These are phyloP conservation scores for Diaporthe longicolla DNA, from an alignment of 2,329 filamentous ascomycete species.

Conservation along the genomic window DNA sequence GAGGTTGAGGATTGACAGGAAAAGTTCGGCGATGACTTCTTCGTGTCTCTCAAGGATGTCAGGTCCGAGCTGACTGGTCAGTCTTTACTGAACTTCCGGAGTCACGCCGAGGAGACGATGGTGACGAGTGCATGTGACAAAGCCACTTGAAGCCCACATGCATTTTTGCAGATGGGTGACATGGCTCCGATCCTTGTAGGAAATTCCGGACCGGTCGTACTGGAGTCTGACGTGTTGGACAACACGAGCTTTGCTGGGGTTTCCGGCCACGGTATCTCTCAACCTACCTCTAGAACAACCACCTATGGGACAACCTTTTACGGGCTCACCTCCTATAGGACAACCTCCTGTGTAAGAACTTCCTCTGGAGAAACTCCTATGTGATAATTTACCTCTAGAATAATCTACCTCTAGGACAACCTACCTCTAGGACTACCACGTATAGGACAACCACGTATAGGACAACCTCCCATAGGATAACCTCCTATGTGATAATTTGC, in stretches of 20 bases:
- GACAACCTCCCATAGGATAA: no score
- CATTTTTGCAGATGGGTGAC: not conserved
- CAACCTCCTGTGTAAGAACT: no score
- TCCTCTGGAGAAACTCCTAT: no score
- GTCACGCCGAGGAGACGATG: not conserved
- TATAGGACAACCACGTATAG: no score
- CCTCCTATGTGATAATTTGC: no score
- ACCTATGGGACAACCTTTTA: no score
- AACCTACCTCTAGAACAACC: no score
- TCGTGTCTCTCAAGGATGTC: not conserved
- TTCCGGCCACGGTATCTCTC: no score
- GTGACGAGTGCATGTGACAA: not conserved
- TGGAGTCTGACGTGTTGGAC: not conserved
- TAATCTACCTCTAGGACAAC: no score
- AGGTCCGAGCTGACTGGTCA: not conserved
- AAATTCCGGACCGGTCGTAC: not conserved
- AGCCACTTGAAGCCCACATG: not conserved
- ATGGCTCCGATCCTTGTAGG: not conserved
- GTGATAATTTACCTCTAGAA: no score
- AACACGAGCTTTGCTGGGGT: not conserved
- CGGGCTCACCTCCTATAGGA: no score
- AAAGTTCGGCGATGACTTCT: not conserved
- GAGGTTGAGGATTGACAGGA: not conserved
- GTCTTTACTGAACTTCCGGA: not conserved
- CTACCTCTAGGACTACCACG: no score